These are phyloP conservation scores for Colletotrichum scovillei DNA, from an alignment of 2,329 filamentous ascomycete species.

Conservation along the genomic window DNA sequence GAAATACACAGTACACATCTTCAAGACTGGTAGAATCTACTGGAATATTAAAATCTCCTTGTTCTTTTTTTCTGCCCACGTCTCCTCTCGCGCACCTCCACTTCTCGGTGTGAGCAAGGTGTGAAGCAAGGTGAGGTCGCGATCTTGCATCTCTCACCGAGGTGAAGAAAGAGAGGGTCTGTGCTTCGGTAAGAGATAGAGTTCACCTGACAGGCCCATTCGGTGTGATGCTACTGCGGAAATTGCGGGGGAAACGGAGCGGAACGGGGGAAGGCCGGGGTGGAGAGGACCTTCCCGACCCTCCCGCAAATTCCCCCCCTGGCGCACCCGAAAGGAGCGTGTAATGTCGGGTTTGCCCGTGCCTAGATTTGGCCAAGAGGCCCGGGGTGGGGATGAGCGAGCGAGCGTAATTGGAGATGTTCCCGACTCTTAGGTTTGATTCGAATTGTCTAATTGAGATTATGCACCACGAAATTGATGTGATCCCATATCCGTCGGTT, in stretches of 20 bases:
- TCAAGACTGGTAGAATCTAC: background rate
- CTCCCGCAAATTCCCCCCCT: background rate
- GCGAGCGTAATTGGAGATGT: too few relatives aligned
- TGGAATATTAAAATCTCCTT: background rate
- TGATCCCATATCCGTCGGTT: too few relatives aligned
- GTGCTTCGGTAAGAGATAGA: background rate
- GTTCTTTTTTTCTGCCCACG: background rate
- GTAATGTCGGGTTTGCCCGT: background rate
- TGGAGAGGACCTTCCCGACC: background rate
- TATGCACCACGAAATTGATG: too few relatives aligned
- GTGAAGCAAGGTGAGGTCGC: background rate
- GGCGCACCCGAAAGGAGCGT: background rate
- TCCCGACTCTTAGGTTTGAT: too few relatives aligned
- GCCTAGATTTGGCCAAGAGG: background rate
- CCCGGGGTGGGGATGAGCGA: background rate
- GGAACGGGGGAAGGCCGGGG: background rate
- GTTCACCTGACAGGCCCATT: background rate
- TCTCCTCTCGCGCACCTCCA: too few relatives aligned
- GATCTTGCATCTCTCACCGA: background rate
- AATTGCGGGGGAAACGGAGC: background rate
- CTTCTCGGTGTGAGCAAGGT: slow-evolving; percentile 2
- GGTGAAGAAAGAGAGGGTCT: background rate
- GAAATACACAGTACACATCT: background rate
- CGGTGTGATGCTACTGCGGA: background rate
- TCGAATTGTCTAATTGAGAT: too few relatives aligned